Percentiles rank a stretch among this genome's conserved stretches.
phyloP scores from a whole-genome alignment of 768 basidiomycete genomes.

The Termitomyces sp. region DNA sequence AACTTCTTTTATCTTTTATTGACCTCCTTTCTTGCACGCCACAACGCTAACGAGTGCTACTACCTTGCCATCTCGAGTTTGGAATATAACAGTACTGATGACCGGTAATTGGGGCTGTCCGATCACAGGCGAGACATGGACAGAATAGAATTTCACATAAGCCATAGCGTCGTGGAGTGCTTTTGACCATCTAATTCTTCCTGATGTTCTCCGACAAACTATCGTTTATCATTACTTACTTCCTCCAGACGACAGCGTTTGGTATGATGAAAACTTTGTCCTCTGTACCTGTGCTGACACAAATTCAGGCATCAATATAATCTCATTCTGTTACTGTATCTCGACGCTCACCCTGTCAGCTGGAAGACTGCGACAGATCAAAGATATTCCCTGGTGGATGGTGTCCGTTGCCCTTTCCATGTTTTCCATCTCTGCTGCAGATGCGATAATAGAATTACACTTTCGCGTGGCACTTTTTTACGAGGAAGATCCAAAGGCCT shows the following conservation, averaged over 20 bases:
- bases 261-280: neutral
- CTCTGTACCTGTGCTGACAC: neutral
- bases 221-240: neutral
- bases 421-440: slow-evolving; percentile 7
- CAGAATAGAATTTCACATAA: slow-evolving; percentile 1
- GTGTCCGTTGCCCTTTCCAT: slow-evolving; percentile 3
- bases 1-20: no score
- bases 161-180: neutral
- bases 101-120: neutral
- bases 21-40: neutral
- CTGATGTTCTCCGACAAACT: slow-evolving; percentile 2
- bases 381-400: slow-evolving; percentile 2
- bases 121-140: slow-evolving; percentile 2
- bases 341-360: neutral
- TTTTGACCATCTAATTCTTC: neutral
- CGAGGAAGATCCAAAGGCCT: slow-evolving; percentile 1
- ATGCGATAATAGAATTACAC: slow-evolving; percentile 3
- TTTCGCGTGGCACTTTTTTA: slow-evolving; percentile 1
- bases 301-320: slow-evolving; percentile 9
- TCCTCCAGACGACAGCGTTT: slow-evolving; percentile 8
- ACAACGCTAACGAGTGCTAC: neutral
- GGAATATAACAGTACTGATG: neutral
- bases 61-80: neutral
- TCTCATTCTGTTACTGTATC: slow-evolving; percentile 9
- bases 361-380: neutral